Evolutionary conservation across 495 filamentous ascomycete species (phyloP).

Genomic region (Darksidea phi): DNA sequence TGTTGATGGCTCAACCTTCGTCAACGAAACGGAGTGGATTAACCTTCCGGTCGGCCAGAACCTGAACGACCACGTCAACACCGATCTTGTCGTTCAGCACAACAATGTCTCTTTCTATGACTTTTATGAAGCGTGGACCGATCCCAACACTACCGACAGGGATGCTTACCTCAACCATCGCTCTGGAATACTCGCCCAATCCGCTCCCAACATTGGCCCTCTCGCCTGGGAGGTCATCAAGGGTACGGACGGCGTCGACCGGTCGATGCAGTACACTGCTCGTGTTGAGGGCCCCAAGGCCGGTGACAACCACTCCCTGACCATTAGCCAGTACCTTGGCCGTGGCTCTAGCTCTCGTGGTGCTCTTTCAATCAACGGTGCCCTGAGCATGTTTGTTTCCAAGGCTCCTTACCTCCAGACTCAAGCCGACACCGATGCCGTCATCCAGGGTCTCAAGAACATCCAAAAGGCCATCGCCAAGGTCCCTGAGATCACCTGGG

Average conservation of each 20-base stretch:
- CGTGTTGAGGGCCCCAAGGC: slow-evolving; percentile 51
- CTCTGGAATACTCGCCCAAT: slow-evolving; percentile 64
- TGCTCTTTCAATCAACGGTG: slow-evolving; percentile 60
- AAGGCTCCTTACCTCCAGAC: slow-evolving; percentile 56
- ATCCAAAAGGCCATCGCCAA: slow-evolving; percentile 55
- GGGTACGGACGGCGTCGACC: slow-evolving; percentile 61
- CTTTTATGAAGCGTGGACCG: slow-evolving; percentile 60
- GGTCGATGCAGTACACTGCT: slow-evolving; percentile 65
- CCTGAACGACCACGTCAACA: slow-evolving; percentile 64
- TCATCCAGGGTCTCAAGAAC: slow-evolving; percentile 57
- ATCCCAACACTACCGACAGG: slow-evolving; percentile 49
- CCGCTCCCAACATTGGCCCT: slow-evolving; percentile 66
- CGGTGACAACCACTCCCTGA: slow-evolving; percentile 50
- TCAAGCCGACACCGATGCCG: slow-evolving; percentile 51
- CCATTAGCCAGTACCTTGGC: slow-evolving; percentile 65
- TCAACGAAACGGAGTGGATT: slow-evolving; percentile 67
- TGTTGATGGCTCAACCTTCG: slow-evolving; percentile 39
- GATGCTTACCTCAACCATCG: slow-evolving; percentile 51
- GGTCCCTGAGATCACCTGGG: slow-evolving; percentile 55
- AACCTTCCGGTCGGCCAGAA: slow-evolving; percentile 72
- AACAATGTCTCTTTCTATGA: slow-evolving; percentile 61
- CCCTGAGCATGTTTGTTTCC: slow-evolving; percentile 55
- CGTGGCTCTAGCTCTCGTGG: slow-evolving; percentile 62
- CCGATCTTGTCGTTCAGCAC: slow-evolving; percentile 63
- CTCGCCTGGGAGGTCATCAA: slow-evolving; percentile 61